Conservation (phyloP, 1,139 yeast species). For the Blastobotrys serpentis region DNA sequence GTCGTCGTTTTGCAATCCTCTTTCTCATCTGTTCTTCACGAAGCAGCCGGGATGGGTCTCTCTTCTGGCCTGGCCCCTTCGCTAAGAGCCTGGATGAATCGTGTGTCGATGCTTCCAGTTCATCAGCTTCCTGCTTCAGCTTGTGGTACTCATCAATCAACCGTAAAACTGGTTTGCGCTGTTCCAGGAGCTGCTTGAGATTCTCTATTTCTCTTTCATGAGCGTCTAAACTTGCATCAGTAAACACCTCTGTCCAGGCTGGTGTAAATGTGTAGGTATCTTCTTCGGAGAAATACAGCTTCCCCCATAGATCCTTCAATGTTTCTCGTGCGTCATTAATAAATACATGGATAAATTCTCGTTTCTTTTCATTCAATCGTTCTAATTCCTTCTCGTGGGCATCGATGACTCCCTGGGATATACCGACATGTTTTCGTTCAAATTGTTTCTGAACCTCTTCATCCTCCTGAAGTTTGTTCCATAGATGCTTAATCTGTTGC, state of each 20-base stretch:
- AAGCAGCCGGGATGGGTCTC: constrained; percentile 64
- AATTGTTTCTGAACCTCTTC: constrained; percentile 24
- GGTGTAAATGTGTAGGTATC: constrained; percentile 41
- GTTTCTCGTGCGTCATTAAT: constrained; percentile 59
- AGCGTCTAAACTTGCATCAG: constrained; percentile 54
- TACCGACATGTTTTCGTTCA: constrained; percentile 36
- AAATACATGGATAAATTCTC: constrained; percentile 63
- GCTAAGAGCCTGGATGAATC: constrained; percentile 78
- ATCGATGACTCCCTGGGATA: constrained; percentile 34
- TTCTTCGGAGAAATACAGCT: constrained; percentile 56
- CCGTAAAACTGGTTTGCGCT: constrained; percentile 55
- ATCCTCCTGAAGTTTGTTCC: constrained; percentile 33
- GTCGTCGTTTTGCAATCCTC: constrained; percentile 62
- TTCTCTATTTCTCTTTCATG: constrained; percentile 63
- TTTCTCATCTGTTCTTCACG: constrained; percentile 79
- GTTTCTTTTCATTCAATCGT: constrained; percentile 58
- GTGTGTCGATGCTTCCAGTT: constrained; percentile 65
- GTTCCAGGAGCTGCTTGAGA: constrained; percentile 51
- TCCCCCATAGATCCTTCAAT: constrained; percentile 61
- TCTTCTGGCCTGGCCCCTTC: constrained; percentile 47
- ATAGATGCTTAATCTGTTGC: constrained; percentile 28
- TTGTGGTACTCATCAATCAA: constrained; percentile 55
- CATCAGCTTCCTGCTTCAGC: constrained; percentile 58
- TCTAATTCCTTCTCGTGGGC: constrained; percentile 54
- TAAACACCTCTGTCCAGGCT: constrained; percentile 42